These are phyloP conservation scores for Hyaloraphidium curvatum DNA, from an alignment of 192 early-diverging fungal genomes.

Conservation along the genomic window DNA sequence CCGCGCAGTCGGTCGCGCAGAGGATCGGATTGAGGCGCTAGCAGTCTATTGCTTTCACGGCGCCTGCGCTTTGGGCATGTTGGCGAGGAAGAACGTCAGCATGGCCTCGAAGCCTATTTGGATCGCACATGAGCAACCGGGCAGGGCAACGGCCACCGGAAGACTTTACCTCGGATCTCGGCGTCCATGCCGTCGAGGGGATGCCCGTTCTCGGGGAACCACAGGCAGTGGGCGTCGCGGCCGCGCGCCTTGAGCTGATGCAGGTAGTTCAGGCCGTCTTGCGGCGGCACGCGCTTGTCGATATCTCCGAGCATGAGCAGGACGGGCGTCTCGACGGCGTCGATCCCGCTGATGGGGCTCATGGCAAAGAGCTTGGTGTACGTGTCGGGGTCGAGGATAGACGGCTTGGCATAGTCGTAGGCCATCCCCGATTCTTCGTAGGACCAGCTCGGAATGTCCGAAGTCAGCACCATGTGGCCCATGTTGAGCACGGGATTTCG, in stretches of 20 bases:
- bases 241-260: not conserved
- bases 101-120: conserved; percentile 15
- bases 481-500: conserved; percentile 59
- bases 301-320: conserved; percentile 39
- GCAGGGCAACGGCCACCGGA: too few species aligned
- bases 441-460: conserved; percentile 57
- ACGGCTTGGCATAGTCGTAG: conserved; percentile 33
- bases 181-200: conserved; percentile 23
- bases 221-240: not conserved
- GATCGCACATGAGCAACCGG: too few species aligned
- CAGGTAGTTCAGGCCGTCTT: not conserved
- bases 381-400: conserved; percentile 26
- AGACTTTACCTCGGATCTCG: too few species aligned
- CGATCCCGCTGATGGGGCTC: conserved; percentile 35
- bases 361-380: conserved; percentile 32
- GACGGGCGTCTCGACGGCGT: conserved; percentile 35
- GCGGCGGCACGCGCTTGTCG: not conserved
- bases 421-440: conserved; percentile 7
- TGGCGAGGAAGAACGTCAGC: conserved; percentile 12
- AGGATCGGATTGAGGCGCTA: too few species aligned
- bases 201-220: conserved; percentile 19
- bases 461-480: conserved; percentile 17
- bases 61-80: too few species aligned
- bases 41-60: too few species aligned
- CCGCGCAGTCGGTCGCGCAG: too few species aligned